These are phyloP conservation scores for Aureobasidium sp. DNA, from an alignment of 2,329 filamentous ascomycete species.

Conservation along the genomic window DNA sequence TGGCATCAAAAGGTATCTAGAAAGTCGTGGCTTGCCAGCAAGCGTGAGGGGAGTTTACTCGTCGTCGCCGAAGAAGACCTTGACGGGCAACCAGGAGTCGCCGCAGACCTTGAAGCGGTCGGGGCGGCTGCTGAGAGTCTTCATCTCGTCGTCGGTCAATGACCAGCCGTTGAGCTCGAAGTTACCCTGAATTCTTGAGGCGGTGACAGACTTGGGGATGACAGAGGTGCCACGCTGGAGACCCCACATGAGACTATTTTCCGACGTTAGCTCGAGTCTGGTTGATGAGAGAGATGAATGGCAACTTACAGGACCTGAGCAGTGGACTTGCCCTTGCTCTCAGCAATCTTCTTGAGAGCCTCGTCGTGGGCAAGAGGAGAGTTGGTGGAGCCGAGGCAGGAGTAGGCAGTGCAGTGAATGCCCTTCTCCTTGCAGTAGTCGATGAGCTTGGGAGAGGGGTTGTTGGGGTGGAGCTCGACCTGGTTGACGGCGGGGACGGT, in stretches of 20 bases:
- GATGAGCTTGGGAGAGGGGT: no score
- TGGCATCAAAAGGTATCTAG: background rate
- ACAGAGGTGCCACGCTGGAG: conserved; percentile 73
- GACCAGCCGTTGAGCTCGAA: conserved; percentile 61
- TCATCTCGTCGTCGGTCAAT: conserved; percentile 63
- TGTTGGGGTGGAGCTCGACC: no score
- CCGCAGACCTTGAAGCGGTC: conserved; percentile 78
- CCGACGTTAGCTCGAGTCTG: background rate
- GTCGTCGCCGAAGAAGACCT: conserved; percentile 78
- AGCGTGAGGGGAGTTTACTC: conserved; percentile 44
- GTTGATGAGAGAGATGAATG: background rate
- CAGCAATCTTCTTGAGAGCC: conserved; percentile 47
- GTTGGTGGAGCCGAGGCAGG: conserved; percentile 54
- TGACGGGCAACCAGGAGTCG: conserved; percentile 64
- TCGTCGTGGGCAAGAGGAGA: conserved; percentile 61
- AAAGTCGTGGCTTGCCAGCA: conserved; percentile 6
- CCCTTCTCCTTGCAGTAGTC: no score
- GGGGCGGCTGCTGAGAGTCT: conserved; percentile 56
- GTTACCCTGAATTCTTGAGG: conserved; percentile 66
- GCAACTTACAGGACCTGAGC: conserved; percentile 57
- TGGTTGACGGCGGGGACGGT: no score
- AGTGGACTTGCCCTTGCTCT: conserved; percentile 55
- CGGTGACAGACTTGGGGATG: conserved; percentile 76
- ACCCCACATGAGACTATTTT: conserved; percentile 57
- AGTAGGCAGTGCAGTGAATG: conserved; percentile 61